Base-by-base conservation (phyloP, 148 eudicot species). In the Rhododendron simsii region DNA sequence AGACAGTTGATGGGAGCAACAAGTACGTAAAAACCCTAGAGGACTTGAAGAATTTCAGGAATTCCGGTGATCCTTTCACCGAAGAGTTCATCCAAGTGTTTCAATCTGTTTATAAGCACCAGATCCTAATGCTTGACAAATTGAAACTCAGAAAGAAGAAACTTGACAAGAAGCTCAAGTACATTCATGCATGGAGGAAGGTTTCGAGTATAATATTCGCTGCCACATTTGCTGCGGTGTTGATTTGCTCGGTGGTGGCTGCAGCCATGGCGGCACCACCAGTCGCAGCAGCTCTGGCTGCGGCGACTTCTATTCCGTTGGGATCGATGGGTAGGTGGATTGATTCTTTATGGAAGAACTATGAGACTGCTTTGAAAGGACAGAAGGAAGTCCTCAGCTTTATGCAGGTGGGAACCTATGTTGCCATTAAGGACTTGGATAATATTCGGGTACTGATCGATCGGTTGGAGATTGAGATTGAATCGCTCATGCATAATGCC, bases 271-370 rank as follows among this genome's bases (percentile, higher is more conserved):
- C 96, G 0, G 96, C 98, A 2, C 98, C 98, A 3, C 96, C 96
- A 0, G 95, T 98, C 2, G 99, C 98, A 0, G 93, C 98, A 0
- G 98, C 98, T 7, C 65, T 98, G 28, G 98, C 98, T 0, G 99
- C 98, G 0, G 98, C 98, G 0, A 84, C 95, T 0, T 86, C 99
- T 0, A 89, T 98, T 83, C 99, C 99, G 0, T 84, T 98, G 35
- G 98, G 98, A 3, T 95, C 99, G 7, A 94, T 95, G 98, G 99
- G 99, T 50, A 95, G 89, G 83, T 98, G 98, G 98, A 90, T 98
- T 16, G 95, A 98, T 88, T 93, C 98, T 23, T 94, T 98, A 8
- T 90, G 93, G 88, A 95, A 94, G 89, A 93, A 95, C 91, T 98
- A 91, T 76, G 98, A 98, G 83, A 91, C 80, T 89, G 98, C 93